Conservation (phyloP, 108 stramenopile genomes). For the Skeletonema costatum region DNA sequence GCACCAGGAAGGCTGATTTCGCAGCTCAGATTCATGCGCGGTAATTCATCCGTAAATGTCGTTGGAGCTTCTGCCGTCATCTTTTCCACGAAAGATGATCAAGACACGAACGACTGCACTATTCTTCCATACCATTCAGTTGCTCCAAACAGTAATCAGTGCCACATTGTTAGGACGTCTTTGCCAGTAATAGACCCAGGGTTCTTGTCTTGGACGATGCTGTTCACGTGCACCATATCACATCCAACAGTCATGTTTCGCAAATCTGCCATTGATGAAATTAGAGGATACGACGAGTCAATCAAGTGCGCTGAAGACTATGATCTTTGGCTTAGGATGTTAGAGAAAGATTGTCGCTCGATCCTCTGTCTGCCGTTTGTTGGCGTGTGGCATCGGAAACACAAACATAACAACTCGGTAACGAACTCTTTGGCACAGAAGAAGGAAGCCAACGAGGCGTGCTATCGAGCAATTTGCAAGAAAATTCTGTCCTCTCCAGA, state of each 20-base stretch:
- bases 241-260: constrained; percentile 48
- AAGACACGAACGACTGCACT: neutral
- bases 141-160: neutral
- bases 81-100: constrained; percentile 6
- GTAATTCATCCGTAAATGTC: constrained; percentile 21
- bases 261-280: constrained; percentile 11
- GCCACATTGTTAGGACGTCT: constrained; percentile 13
- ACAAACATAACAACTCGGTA: constrained; percentile 15
- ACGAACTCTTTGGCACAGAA: constrained; percentile 12
- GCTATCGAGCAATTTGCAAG: constrained; percentile 16
- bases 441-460: constrained; percentile 23
- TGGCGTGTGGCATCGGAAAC: constrained; percentile 54
- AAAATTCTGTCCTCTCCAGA: neutral
- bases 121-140: constrained; percentile 8
- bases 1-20: constrained; percentile 22
- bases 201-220: constrained; percentile 49
- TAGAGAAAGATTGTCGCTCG: constrained; percentile 12
- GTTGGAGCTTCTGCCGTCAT: constrained; percentile 38
- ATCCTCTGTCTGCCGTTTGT: constrained; percentile 32
- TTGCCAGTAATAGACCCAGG: constrained; percentile 34
- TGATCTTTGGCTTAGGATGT: constrained; percentile 52
- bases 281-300: constrained; percentile 33
- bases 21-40: constrained; percentile 28
- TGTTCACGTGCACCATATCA: constrained; percentile 39
- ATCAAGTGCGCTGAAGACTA: constrained; percentile 47